These are phyloP conservation scores for Boletus eberwhitei DNA, from an alignment of 768 basidiomycete species.

Conservation along the genomic window DNA sequence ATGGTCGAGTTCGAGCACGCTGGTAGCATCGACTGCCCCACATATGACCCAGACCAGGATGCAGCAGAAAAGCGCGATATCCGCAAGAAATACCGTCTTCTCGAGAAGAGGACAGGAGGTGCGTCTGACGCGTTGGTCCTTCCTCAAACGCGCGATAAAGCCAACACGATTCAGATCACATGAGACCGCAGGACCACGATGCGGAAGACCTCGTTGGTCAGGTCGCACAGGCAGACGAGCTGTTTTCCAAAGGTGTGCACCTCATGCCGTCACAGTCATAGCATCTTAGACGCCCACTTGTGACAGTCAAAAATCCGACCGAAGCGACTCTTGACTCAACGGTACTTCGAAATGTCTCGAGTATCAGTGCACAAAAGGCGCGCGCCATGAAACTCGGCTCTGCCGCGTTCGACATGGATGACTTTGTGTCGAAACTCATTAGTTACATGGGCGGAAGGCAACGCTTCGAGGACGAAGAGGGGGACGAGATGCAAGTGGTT, in stretches of 20 bases:
- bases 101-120: conserved; percentile 68
- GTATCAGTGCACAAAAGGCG: conserved; percentile 82
- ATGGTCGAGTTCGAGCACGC: conserved; percentile 20
- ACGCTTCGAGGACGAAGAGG: conserved; percentile 44
- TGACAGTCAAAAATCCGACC: conserved; percentile 69
- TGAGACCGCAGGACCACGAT: conserved; percentile 53
- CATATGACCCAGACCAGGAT: conserved; percentile 84
- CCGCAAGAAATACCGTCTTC: conserved; percentile 66
- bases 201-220: conserved; percentile 54
- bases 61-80: conserved; percentile 74
- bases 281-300: neutral
- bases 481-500: conserved; percentile 52
- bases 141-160: neutral
- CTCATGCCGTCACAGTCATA: neutral
- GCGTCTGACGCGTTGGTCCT: conserved; percentile 14
- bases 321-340: conserved; percentile 90
- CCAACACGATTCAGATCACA: conserved; percentile 34
- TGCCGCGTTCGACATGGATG: conserved; percentile 88
- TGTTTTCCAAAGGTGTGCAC: conserved; percentile 60
- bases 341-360: conserved; percentile 72
- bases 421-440: conserved; percentile 76
- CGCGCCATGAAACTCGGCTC: conserved; percentile 85
- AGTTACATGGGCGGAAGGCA: conserved; percentile 73
- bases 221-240: conserved; percentile 53
- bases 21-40: conserved; percentile 30